These are phyloP conservation scores for Podaxis mareebaensis DNA, from an alignment of 768 basidiomycete species.

Conservation along the genomic window DNA sequence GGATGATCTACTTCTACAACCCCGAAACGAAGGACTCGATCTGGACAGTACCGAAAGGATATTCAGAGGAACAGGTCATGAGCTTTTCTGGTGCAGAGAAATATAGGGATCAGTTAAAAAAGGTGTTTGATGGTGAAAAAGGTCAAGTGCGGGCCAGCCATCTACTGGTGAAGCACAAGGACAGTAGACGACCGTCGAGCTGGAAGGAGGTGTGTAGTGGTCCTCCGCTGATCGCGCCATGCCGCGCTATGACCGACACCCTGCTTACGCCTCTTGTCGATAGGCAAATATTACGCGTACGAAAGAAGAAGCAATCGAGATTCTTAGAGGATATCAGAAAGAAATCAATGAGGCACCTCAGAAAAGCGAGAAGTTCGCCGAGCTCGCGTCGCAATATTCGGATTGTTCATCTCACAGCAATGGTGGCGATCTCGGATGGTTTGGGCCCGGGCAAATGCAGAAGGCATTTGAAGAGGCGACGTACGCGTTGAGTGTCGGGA, in stretches of 20 bases:
- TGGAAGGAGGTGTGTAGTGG: slow-evolving; percentile 72
- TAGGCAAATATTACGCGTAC: slow-evolving; percentile 80
- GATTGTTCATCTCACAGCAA: slow-evolving; percentile 88
- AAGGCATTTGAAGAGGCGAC: slow-evolving; percentile 94
- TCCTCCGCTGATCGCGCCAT: not conserved
- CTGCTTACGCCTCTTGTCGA: slow-evolving; percentile 3
- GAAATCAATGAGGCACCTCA: slow-evolving; percentile 57
- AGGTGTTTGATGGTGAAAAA: slow-evolving; percentile 20
- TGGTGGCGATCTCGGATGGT: slow-evolving; percentile 87
- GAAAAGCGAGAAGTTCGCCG: slow-evolving; percentile 65
- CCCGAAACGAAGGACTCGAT: slow-evolving; percentile 61
- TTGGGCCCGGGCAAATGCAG: slow-evolving; percentile 90
- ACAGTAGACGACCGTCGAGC: slow-evolving; percentile 75
- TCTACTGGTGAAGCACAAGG: slow-evolving; percentile 88
- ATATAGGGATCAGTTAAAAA: slow-evolving; percentile 41
- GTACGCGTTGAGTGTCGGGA: slow-evolving; percentile 66
- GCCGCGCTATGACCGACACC: not conserved
- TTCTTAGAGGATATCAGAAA: slow-evolving; percentile 63
- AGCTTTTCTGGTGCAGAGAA: slow-evolving; percentile 62
- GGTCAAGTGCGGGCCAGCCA: slow-evolving; percentile 91
- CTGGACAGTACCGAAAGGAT: slow-evolving; percentile 74
- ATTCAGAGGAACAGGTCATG: slow-evolving; percentile 61
- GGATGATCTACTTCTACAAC: slow-evolving; percentile 90
- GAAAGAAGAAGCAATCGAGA: slow-evolving; percentile 87
- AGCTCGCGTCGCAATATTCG: slow-evolving; percentile 75